These are phyloP conservation scores for Leishmania braziliensis DNA, from an alignment of 208 protist species.

Conservation along the genomic window DNA sequence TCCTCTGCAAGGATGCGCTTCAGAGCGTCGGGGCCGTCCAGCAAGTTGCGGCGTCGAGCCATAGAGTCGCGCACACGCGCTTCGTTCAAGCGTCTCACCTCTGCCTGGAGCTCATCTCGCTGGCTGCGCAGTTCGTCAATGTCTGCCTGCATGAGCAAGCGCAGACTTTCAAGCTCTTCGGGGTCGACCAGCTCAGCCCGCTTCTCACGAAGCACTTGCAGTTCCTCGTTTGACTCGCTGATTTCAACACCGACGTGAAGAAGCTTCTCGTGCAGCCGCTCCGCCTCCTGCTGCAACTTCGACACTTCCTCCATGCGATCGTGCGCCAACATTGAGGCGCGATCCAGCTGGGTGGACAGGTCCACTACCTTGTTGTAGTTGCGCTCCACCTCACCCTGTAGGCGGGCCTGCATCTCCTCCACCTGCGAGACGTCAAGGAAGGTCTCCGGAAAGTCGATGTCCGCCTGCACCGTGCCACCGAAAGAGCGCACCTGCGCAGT, in stretches of 20 bases:
- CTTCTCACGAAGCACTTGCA: slow-evolving; percentile 41
- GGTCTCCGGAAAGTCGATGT: slow-evolving; percentile 57
- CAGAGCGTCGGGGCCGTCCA: slow-evolving; percentile 23
- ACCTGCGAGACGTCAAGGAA: slow-evolving; percentile 86
- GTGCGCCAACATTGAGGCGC: slow-evolving; percentile 52
- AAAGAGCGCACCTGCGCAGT: slow-evolving; percentile 58
- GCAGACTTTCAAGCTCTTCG: slow-evolving; percentile 72
- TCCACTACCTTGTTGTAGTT: slow-evolving; percentile 69
- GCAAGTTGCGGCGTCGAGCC: slow-evolving; percentile 15
- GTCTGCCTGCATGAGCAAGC: slow-evolving; percentile 75
- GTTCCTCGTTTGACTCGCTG: slow-evolving; percentile 45
- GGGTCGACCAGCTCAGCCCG: slow-evolving; percentile 60
- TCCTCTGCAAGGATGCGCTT: slow-evolving; percentile 34
- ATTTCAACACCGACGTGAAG: slow-evolving; percentile 41
- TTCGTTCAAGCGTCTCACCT: slow-evolving; percentile 50
- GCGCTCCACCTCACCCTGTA: slow-evolving; percentile 64
- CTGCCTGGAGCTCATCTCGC: slow-evolving; percentile 46
- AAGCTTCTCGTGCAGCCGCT: slow-evolving; percentile 49
- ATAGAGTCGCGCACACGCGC: slow-evolving; percentile 23
- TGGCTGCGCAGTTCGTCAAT: slow-evolving; percentile 68
- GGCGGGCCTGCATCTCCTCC: slow-evolving; percentile 72
- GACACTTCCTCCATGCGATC: slow-evolving; percentile 66
- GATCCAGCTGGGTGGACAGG: slow-evolving; percentile 77
- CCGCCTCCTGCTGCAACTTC: slow-evolving; percentile 38
- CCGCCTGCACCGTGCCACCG: slow-evolving; percentile 39